Base-by-base conservation (phyloP, 1,139 yeast species). In the Nadsonia commutata region DNA sequence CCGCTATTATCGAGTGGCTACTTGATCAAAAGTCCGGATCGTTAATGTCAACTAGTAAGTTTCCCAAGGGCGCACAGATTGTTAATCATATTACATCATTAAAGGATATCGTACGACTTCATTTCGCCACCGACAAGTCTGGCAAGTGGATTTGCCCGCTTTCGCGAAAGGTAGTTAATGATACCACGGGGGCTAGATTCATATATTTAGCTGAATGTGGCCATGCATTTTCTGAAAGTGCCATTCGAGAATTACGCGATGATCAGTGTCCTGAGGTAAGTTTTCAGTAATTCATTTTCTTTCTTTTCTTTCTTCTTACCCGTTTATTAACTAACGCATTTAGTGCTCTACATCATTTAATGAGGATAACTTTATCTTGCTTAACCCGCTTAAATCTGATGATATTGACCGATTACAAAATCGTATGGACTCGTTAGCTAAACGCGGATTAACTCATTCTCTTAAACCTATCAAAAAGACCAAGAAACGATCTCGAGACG, bases 1-100 rank as follows among this genome's bases (percentile, higher is more conserved):
- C 80, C 48, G 65, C 78, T 33, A 59, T 83, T 0, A 52, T 86
- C 13, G 80, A 79, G 52, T 68, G 71, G 56, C 56, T 82, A 17
- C 57, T 80, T 2, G 64, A 63, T 21, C 63, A 63, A 18, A 27
- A 27, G 33, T 11, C 33, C 16, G 16, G 33, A 16, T 13, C 5
- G 9, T 16, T 27, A 11, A 9, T 13, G 4, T 11, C 33, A 9
- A 27, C 16, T 16, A 58, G 56, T 20, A 43, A 52, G 9, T 48
- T 62, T 38, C 58, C 60, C 20, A 47, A 51, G 22, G 53, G 55
- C n/a, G 63, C 43, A 11, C 51, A 49, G 6, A 51, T 58, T 20
- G 59, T 70, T 8, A 45, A 50, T 1, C 80, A 79, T 55, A 66
- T 80, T 17, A 63, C 53, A 20, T 59, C 67, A 2, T 43, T 72